phyloP scores from a whole-genome alignment of 1,139 yeast species.

The Saccharomyces hybrid region DNA sequence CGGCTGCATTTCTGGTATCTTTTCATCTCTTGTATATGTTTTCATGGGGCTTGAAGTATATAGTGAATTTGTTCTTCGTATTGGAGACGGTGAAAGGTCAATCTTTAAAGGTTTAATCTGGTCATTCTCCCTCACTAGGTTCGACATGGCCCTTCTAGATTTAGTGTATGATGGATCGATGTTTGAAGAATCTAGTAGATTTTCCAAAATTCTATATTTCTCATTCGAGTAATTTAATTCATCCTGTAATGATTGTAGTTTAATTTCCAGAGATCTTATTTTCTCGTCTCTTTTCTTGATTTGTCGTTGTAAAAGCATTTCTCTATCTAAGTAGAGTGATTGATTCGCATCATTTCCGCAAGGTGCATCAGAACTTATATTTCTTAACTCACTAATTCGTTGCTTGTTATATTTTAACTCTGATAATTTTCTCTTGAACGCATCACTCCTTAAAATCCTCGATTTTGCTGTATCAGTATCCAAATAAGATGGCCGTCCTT shows the following conservation, averaged over 20 bases:
- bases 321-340: constrained; percentile 1
- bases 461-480: constrained; percentile 9
- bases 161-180: constrained; percentile 30
- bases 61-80: constrained; percentile 26
- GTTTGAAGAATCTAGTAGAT: constrained; percentile 29
- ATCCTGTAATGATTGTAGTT: constrained; percentile 56
- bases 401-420: constrained; percentile 26
- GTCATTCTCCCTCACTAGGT: constrained; percentile 23
- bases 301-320: constrained; percentile 1
- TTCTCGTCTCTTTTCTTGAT: neutral
- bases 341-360: neutral
- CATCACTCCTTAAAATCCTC: constrained; percentile 23
- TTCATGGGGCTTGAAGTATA: constrained; percentile 32
- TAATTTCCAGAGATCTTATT: neutral
- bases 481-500: constrained; percentile 4
- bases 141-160: constrained; percentile 29
- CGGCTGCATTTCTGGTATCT: constrained; percentile 1
- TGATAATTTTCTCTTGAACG: constrained; percentile 22
- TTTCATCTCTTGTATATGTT: neutral
- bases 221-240: constrained; percentile 40
- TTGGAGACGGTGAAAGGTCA: constrained; percentile 31
- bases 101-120: constrained; percentile 11
- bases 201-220: constrained; percentile 25
- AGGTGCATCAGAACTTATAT: constrained; percentile 8
- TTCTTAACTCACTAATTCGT: constrained; percentile 21